Evolutionary conservation across 345 rosid species (phyloP), one percentile per base, ranked within the genome.

Genomic region (Erysimum cheiranthoides): DNA sequence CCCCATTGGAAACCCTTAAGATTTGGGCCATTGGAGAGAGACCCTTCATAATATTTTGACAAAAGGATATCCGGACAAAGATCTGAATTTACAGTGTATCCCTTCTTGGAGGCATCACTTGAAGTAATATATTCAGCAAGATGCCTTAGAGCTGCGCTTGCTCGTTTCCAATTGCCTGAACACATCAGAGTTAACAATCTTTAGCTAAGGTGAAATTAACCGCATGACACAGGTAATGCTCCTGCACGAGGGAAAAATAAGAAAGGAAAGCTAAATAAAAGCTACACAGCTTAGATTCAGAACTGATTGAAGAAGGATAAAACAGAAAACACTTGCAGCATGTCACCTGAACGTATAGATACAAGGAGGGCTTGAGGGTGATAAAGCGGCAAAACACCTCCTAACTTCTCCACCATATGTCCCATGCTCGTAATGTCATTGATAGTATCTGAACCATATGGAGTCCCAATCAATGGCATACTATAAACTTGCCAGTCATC

Each of bases 121-220:
- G 87, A 80, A 69, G 78, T 73, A 74, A 88, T 79, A 75, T 68
- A 76, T 59, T 87, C 90, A 68, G 84, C 84, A 76, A 91, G 89
- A 87, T 93, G 97, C 79, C 80, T 84, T 80, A 93, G 67, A 73
- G 96, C 87, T 67, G 71, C 80, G 74, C 76, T 83, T 71, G 97
- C 97, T 73, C 96, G 93, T 78, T 86, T 91, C 97, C 97, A 90
- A 70, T 86, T 86, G 57, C 98, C 98, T 93, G 79, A 79, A 83
- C 75, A 87, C 76, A 85, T 83, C 78, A 71, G 79, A 83, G 74
- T 66, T 80, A 56, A 74, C 53, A 82, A 62, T 71, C 68, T 81
- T 79, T 76, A 78, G 80, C 73, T 52, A 68, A 60, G 66, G 71
- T 65, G 73, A 74, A 38, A 80, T 73, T 61, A 79, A 74, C 61